Conservation (phyloP, 305 asterid genomes). For the Withania somnifera region DNA sequence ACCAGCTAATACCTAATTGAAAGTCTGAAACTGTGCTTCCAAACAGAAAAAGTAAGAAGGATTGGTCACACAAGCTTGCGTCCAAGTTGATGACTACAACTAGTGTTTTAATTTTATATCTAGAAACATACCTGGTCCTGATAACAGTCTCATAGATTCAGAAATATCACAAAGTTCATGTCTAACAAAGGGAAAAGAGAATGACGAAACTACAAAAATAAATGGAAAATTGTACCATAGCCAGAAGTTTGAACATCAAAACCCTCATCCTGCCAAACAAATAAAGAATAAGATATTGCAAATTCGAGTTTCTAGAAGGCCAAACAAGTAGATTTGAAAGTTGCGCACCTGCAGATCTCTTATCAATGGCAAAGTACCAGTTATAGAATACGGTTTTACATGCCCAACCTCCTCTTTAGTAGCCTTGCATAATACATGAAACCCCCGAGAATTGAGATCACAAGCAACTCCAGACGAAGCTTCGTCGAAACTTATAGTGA, state of each 20-base stretch:
- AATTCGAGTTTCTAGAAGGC: not conserved
- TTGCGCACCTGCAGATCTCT: conserved; percentile 70
- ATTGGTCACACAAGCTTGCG: not conserved
- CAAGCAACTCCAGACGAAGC: conserved; percentile 83
- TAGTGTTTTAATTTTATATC: not conserved
- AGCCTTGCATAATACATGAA: conserved; percentile 80
- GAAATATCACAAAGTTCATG: not conserved
- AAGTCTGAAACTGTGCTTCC: not conserved
- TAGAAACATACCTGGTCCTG: not conserved
- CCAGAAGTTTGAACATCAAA: conserved; percentile 93
- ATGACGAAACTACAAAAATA: not conserved
- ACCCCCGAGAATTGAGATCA: conserved; percentile 81
- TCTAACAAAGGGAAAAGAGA: not conserved
- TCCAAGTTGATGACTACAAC: not conserved
- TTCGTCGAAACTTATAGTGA: conserved; percentile 62
- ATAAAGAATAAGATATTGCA: not conserved
- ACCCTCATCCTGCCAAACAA: conserved; percentile 65
- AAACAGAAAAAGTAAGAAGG: not conserved
- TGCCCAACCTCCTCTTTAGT: conserved; percentile 88
- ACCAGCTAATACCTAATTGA: not conserved
- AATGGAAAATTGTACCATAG: conserved; percentile 50
- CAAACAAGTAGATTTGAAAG: conserved; percentile 3
- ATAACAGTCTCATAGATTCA: not conserved
- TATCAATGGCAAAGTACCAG: conserved; percentile 89
- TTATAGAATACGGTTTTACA: conserved; percentile 88